Conservation (phyloP, 1,284 basidiomycete genomes). For the Leccinum pachyderme region DNA sequence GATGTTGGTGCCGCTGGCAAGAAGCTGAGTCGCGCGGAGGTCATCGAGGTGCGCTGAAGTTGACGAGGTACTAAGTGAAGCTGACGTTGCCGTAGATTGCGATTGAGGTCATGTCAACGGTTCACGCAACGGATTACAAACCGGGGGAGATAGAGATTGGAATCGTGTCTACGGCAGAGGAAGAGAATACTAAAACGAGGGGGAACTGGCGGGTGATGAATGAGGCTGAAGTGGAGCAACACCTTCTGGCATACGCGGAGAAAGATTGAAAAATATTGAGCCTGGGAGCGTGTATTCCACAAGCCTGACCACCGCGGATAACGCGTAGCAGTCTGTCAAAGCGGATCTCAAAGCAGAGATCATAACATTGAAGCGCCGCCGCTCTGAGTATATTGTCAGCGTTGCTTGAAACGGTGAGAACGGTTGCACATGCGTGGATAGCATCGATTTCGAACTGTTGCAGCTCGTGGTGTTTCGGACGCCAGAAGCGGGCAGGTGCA, state of each 20-base stretch:
- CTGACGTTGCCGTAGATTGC: conserved; percentile 64
- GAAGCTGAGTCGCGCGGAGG: conserved; percentile 62
- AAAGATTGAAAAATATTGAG: conserved; percentile 61
- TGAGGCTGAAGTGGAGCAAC: conserved; percentile 81
- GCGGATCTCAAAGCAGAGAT: conserved; percentile 9
- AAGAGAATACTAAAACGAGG: conserved; percentile 63
- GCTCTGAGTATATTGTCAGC: conserved; percentile 45
- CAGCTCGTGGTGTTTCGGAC: conserved; percentile 51
- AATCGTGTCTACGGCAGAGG: conserved; percentile 70
- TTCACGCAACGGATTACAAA: conserved; percentile 96
- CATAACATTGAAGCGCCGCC: conserved; percentile 65
- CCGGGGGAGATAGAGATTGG: conserved; percentile 85
- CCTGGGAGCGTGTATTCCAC: conserved; percentile 6
- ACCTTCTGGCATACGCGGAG: conserved; percentile 89
- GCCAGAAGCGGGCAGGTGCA: conserved; percentile 72
- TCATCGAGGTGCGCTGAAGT: conserved; percentile 72
- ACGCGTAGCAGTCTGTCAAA: background rate
- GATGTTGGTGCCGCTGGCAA: conserved; percentile 70
- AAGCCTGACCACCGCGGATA: background rate
- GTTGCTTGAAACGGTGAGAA: background rate
- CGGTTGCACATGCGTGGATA: conserved; percentile 57
- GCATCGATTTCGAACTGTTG: conserved; percentile 76
- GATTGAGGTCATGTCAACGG: conserved; percentile 90
- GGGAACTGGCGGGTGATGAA: conserved; percentile 84
- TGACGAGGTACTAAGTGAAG: conserved; percentile 17